A percentile compares a stretch with the other conserved stretches of the same genome.
phyloP scores from a whole-genome alignment of 1,284 basidiomycete genomes.

The Wolfiporia cocos region DNA sequence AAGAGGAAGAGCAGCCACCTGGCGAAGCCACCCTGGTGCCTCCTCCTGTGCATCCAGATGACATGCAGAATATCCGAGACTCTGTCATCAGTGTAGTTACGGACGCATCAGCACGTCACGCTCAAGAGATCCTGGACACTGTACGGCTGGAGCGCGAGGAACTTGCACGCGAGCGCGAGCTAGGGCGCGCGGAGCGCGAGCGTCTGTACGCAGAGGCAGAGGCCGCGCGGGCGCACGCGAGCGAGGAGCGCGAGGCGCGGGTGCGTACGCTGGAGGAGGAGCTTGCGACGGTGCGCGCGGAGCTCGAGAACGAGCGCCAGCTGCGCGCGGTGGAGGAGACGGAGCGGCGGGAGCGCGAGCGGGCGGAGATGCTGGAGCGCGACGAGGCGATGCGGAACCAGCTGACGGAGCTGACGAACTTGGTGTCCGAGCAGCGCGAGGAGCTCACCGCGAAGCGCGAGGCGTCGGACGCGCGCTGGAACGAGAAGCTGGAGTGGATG shows the following conservation, averaged over 20 bases:
- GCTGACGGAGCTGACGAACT: constrained; percentile 58
- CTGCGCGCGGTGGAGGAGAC: constrained; percentile 46
- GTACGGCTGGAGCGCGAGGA: constrained; percentile 57
- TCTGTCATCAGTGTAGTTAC: constrained; percentile 31
- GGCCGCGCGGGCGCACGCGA: constrained; percentile 37
- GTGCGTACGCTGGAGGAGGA: constrained; percentile 59
- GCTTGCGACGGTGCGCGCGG: constrained; percentile 46
- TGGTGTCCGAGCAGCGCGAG: constrained; percentile 59
- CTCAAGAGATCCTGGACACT: constrained; percentile 49
- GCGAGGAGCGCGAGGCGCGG: constrained; percentile 47
- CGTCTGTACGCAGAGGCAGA: constrained; percentile 39
- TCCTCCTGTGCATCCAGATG: too few species aligned
- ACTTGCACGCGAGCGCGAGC: constrained; percentile 45
- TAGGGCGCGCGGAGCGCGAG: constrained; percentile 45
- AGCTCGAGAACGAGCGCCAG: constrained; percentile 50
- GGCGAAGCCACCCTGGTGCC: too few species aligned
- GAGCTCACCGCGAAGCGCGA: constrained; percentile 49
- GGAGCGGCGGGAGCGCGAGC: constrained; percentile 53
- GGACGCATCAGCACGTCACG: constrained; percentile 48
- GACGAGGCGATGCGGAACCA: constrained; percentile 54
- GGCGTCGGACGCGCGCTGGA: constrained; percentile 50
- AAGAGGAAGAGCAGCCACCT: too few species aligned
- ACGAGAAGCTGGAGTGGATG: constrained; percentile 48
- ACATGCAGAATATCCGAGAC: constrained; percentile 28
- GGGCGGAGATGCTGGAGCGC: constrained; percentile 47